A percentile compares a stretch with the other conserved stretches of the same genome.
Evolutionary conservation across 2,329 filamentous ascomycete species (phyloP).

Genomic region (Xylariaceae sp.): DNA sequence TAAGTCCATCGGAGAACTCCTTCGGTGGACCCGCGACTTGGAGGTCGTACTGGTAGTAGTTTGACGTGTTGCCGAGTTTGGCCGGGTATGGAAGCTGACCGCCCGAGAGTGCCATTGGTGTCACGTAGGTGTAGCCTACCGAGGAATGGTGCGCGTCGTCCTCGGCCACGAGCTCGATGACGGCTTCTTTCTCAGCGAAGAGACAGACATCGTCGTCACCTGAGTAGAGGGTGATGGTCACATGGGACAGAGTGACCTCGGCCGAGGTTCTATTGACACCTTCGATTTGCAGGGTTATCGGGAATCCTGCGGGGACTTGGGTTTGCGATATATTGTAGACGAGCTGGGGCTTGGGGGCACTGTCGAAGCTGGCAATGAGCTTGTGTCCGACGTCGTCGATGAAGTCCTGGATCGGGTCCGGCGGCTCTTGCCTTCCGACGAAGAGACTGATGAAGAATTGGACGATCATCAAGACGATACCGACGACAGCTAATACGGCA

Average conservation of each 20-base stretch:
- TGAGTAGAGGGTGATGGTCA: neutral
- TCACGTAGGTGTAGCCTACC: neutral
- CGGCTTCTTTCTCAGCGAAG: neutral
- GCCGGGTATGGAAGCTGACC: neutral
- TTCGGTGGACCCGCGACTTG: neutral
- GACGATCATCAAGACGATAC: conserved; percentile 1
- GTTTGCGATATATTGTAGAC: neutral
- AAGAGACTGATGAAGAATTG: neutral
- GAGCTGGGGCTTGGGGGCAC: neutral
- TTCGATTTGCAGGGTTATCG: neutral
- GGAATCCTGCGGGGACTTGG: neutral
- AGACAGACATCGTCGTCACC: neutral
- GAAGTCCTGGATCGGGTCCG: neutral
- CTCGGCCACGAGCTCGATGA: neutral
- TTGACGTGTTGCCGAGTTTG: neutral
- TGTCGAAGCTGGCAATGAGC: neutral
- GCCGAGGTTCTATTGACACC: neutral
- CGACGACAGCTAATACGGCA: neutral
- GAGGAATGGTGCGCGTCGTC: neutral
- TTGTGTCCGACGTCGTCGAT: neutral
- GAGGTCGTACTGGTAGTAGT: conserved; percentile 1
- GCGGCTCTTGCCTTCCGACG: neutral
- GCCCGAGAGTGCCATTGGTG: neutral
- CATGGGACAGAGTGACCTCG: neutral
- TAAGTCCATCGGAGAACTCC: neutral